Evolutionary conservation across 371 early-diverging fungal species (phyloP).

Genomic region (Paraphysoderma sedebokerense): DNA sequence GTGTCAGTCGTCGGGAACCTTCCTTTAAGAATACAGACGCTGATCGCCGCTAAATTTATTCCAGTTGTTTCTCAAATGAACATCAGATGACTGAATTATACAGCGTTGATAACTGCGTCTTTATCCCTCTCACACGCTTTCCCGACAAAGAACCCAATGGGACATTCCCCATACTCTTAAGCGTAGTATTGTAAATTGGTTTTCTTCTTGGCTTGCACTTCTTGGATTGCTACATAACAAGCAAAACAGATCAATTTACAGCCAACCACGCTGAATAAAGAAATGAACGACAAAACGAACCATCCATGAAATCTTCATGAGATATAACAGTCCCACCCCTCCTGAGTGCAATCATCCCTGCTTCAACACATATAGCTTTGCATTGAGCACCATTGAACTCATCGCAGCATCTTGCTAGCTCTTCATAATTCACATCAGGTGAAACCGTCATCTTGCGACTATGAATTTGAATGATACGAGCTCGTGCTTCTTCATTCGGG

Average conservation of each 20-base stretch:
- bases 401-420: conserved; percentile 94
- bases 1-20: no score
- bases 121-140: no score
- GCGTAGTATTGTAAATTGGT: conserved; percentile 91
- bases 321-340: conserved; percentile 74
- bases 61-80: no score
- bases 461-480: conserved; percentile 98
- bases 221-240: conserved; percentile 61
- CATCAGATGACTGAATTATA: no score
- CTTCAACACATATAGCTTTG: conserved; percentile 99
- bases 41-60: no score
- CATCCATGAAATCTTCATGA: conserved; percentile 99
- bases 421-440: conserved; percentile 96
- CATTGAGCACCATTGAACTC: conserved; percentile 99
- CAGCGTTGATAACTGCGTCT: no score
- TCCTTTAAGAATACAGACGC: no score
- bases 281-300: conserved; percentile 13
- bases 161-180: no score
- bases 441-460: conserved; percentile 97
- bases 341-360: conserved; percentile 98
- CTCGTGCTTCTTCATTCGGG: conserved; percentile 97
- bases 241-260: background rate
- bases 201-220: conserved; percentile 99
- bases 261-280: background rate
- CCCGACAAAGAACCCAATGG: no score